Evolutionary conservation across 2,329 filamentous ascomycete genomes (phyloP).

Genomic region (Trematosphaeria pertusa): DNA sequence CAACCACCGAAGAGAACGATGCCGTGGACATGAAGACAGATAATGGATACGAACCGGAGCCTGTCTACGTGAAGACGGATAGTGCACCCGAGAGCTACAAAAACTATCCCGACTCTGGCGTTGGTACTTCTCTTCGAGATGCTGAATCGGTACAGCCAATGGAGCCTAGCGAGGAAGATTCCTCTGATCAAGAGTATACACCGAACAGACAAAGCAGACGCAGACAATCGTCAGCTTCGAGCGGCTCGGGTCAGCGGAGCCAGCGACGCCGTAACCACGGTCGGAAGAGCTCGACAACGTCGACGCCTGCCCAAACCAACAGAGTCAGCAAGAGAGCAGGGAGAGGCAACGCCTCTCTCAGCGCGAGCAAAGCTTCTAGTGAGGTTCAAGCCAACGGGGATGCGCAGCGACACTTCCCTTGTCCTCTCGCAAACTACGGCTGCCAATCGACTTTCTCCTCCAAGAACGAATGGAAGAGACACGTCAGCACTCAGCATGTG

Average conservation of each 20-base stretch:
- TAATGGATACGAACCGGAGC: constrained; percentile 24
- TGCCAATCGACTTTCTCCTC: constrained; percentile 75
- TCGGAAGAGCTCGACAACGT: constrained; percentile 29
- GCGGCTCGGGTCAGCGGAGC: constrained; percentile 20
- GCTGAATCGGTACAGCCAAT: constrained; percentile 47
- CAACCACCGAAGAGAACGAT: constrained; percentile 33
- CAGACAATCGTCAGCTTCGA: constrained; percentile 36
- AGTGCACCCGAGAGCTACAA: constrained; percentile 15
- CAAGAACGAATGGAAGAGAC: constrained; percentile 97
- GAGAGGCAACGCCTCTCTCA: constrained; percentile 18
- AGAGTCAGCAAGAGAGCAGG: constrained; percentile 29
- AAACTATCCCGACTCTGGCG: constrained; percentile 33
- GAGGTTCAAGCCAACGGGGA: constrained; percentile 19
- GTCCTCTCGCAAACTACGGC: constrained; percentile 79
- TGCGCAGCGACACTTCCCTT: constrained; percentile 67
- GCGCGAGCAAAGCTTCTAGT: constrained; percentile 12
- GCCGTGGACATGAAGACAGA: constrained; percentile 32
- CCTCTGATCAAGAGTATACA: constrained; percentile 46
- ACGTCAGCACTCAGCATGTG: constrained; percentile 81
- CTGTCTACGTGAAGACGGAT: constrained; percentile 24
- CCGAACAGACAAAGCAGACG: constrained; percentile 33
- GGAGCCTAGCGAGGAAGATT: constrained; percentile 33
- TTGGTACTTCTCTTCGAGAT: constrained; percentile 38
- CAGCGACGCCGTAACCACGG: constrained; percentile 20
- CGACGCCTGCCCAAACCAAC: constrained; percentile 10